A percentile compares a stretch with the other conserved stretches of the same genome.
These are phyloP conservation scores for Xanthoconium stramineum DNA, from an alignment of 768 basidiomycete species.

Conservation along the genomic window DNA sequence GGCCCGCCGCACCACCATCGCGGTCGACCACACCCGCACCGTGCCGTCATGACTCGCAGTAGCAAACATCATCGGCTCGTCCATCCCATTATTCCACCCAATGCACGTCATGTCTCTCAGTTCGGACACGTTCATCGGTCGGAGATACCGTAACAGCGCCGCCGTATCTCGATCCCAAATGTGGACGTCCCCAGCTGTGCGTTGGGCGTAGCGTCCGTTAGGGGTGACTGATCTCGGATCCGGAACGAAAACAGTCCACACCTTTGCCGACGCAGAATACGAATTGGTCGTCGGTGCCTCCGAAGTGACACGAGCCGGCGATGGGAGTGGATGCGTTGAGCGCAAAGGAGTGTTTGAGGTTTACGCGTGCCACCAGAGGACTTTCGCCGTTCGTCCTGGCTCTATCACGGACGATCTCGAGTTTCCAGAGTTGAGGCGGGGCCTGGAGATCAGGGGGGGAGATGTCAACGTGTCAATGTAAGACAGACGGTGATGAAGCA, in stretches of 20 bases:
- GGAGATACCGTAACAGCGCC: slow-evolving; percentile 64
- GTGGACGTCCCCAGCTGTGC: slow-evolving; percentile 71
- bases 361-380: slow-evolving; percentile 21
- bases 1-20: not conserved
- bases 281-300: slow-evolving; percentile 72
- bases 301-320: slow-evolving; percentile 78
- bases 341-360: slow-evolving; percentile 60
- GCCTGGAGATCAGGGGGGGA: slow-evolving; percentile 51
- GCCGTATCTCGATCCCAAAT: slow-evolving; percentile 85
- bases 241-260: slow-evolving; percentile 18
- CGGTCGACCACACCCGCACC: slow-evolving; percentile 69
- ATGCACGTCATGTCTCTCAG: slow-evolving; percentile 69
- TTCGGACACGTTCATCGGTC: slow-evolving; percentile 48
- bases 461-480: not conserved
- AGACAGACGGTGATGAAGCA: not conserved
- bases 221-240: not conserved
- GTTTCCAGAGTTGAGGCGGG: slow-evolving; percentile 72
- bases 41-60: slow-evolving; percentile 78
- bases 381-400: slow-evolving; percentile 30
- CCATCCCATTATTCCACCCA: slow-evolving; percentile 71
- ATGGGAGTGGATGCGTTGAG: slow-evolving; percentile 66
- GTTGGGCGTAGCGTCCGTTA: not conserved
- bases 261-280: slow-evolving; percentile 81
- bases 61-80: slow-evolving; percentile 50
- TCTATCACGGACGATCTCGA: slow-evolving; percentile 57